These are phyloP conservation scores for Fusarium globosum DNA, from an alignment of 2,329 filamentous ascomycete species.

Conservation along the genomic window DNA sequence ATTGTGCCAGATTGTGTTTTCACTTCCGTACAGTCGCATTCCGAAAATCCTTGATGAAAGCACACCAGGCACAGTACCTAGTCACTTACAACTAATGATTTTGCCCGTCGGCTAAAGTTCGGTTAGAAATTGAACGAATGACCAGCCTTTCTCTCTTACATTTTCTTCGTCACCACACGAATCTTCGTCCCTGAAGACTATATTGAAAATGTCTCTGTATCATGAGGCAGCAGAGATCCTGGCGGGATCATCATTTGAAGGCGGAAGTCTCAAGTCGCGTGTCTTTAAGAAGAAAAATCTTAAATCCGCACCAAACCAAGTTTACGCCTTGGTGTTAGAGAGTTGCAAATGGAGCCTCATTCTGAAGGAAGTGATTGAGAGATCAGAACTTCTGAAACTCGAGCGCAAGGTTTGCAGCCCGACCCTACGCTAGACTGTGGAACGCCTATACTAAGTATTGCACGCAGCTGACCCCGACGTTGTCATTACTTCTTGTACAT, in stretches of 20 bases:
- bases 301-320: conserved; percentile 81
- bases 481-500: conserved; percentile 86
- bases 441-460: background rate
- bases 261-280: conserved; percentile 88
- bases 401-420: conserved; percentile 79
- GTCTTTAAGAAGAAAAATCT: conserved; percentile 80
- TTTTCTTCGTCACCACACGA: conserved; percentile 29
- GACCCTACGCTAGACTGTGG: background rate
- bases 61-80: background rate
- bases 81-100: conserved; percentile 18
- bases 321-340: conserved; percentile 89
- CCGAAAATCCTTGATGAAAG: background rate
- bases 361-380: conserved; percentile 90
- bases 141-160: conserved; percentile 7
- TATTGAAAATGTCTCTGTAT: conserved; percentile 84
- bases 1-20: background rate
- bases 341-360: conserved; percentile 90
- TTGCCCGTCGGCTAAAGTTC: conserved; percentile 25
- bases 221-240: conserved; percentile 87
- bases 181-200: background rate
- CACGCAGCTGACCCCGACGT: conserved; percentile 77
- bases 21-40: background rate
- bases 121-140: conserved; percentile 23
- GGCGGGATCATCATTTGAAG: conserved; percentile 60
- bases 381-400: conserved; percentile 76